Percentiles rank a stretch among this genome's conserved stretches.
Evolutionary conservation across 129 eudicot species (phyloP).

Genomic region (Flaveria trinervia): DNA sequence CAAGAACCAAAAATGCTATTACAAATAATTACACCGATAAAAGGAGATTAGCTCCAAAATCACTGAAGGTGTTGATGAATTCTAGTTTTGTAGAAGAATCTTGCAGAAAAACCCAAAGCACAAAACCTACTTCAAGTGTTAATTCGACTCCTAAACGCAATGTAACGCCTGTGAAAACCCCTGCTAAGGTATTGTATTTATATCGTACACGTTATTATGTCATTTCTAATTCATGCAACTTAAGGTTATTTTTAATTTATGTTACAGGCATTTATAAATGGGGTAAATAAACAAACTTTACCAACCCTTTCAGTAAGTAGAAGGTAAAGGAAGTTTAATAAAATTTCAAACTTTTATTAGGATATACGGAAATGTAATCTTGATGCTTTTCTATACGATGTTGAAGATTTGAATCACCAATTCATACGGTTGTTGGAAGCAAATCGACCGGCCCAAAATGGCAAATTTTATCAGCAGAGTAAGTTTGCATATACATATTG

Average conservation of each 20-base stretch:
- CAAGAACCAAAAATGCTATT: slow-evolving; percentile 26
- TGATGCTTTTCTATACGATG: not conserved
- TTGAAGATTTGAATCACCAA: slow-evolving; percentile 40
- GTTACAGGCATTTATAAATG: slow-evolving; percentile 44
- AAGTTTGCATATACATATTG: slow-evolving; percentile 20
- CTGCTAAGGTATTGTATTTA: slow-evolving; percentile 33
- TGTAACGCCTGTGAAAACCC: slow-evolving; percentile 53
- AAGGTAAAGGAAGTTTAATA: slow-evolving; percentile 9
- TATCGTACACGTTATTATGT: not conserved
- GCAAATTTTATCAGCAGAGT: slow-evolving; percentile 59
- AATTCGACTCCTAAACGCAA: slow-evolving; percentile 31
- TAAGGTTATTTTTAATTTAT: slow-evolving; percentile 5
- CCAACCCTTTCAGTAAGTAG: slow-evolving; percentile 36
- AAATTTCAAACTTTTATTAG: not conserved
- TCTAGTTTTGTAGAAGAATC: slow-evolving; percentile 36
- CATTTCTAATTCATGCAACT: not conserved
- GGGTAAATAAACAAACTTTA: slow-evolving; percentile 31
- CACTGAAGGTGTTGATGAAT: slow-evolving; percentile 32
- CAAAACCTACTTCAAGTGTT: slow-evolving; percentile 24
- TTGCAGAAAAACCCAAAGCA: slow-evolving; percentile 27
- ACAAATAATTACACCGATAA: slow-evolving; percentile 21
- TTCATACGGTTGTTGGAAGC: slow-evolving; percentile 44
- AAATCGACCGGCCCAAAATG: slow-evolving; percentile 50
- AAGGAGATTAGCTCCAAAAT: slow-evolving; percentile 42
- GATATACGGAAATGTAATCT: not conserved